Conservation (phyloP, 2,329 filamentous ascomycete species). For the Tetracladium maxilliforme region DNA sequence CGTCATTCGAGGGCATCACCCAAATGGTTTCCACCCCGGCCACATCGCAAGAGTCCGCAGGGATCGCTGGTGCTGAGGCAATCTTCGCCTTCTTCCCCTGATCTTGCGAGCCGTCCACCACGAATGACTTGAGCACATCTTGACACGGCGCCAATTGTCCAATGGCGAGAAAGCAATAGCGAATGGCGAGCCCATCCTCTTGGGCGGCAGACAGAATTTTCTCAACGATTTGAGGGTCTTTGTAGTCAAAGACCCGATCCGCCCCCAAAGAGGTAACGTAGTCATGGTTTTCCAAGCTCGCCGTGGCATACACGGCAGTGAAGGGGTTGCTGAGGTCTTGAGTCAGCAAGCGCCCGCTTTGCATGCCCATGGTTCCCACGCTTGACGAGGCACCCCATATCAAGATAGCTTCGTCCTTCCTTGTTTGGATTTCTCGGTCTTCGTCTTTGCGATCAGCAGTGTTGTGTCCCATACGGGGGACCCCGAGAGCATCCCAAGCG, state of each 20-base stretch:
- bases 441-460: conserved; percentile 1
- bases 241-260: conserved; percentile 7
- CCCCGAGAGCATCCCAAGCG: conserved; percentile 5
- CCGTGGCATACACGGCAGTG: conserved; percentile 7
- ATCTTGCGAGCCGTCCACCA: too few relatives aligned
- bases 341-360: conserved; percentile 4
- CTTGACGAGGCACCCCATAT: conserved; percentile 9
- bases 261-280: conserved; percentile 8
- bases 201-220: conserved; percentile 1
- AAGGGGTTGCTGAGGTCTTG: conserved; percentile 1
- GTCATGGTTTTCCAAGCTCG: conserved; percentile 8
- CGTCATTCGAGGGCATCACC: too few relatives aligned
- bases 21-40: too few relatives aligned
- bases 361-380: conserved; percentile 7
- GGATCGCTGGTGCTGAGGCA: too few relatives aligned
- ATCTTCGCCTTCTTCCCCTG: too few relatives aligned
- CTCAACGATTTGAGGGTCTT: conserved; percentile 1
- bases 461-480: background rate
- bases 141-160: conserved; percentile 25
- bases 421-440: too few relatives aligned
- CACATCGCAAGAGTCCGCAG: too few relatives aligned
- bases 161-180: conserved; percentile 14
- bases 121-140: too few relatives aligned
- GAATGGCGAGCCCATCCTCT: too few relatives aligned
- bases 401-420: too few relatives aligned